Percentiles rank a stretch among this genome's conserved stretches.
Evolutionary conservation across 768 basidiomycete species (phyloP).

Genomic region (Leccinum rimulosum): DNA sequence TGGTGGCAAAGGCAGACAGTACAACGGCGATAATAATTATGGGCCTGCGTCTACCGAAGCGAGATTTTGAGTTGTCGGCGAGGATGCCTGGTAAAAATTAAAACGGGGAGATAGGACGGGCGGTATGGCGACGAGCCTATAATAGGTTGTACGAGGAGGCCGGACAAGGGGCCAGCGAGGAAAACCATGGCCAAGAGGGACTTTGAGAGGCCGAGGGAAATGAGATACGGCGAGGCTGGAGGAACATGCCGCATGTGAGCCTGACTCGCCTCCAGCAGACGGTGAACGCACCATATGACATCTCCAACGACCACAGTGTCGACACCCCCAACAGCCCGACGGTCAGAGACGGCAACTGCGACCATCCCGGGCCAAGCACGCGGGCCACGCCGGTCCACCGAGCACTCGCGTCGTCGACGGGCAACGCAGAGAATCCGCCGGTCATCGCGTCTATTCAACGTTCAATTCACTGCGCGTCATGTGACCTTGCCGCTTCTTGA

Average conservation of each 20-base stretch:
- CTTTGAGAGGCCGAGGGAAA: conserved; percentile 85
- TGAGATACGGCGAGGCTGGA: conserved; percentile 80
- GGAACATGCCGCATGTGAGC: conserved; percentile 1
- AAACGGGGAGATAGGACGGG: neutral
- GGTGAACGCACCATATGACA: conserved; percentile 69
- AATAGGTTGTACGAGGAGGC: conserved; percentile 87
- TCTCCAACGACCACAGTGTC: conserved; percentile 91
- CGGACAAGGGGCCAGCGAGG: conserved; percentile 87
- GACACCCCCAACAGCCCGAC: conserved; percentile 81
- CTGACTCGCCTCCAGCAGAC: neutral
- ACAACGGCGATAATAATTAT: conserved; percentile 75
- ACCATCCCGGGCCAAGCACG: conserved; percentile 67
- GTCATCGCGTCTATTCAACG: neutral
- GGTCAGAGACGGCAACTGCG: conserved; percentile 67
- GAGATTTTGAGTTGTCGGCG: conserved; percentile 81
- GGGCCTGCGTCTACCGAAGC: conserved; percentile 82
- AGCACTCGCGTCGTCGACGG: conserved; percentile 35
- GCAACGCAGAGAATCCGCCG: conserved; percentile 52
- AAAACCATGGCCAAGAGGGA: conserved; percentile 88
- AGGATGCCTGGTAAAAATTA: conserved; percentile 45
- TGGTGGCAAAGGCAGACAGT: conserved; percentile 67
- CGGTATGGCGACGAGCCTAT: conserved; percentile 51
- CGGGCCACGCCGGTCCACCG: conserved; percentile 39
- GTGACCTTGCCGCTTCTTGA: neutral
- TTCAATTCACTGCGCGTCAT: neutral